These are phyloP conservation scores for Chytriomyces hyalinus DNA, from an alignment of 192 early-diverging fungal species.

Conservation along the genomic window DNA sequence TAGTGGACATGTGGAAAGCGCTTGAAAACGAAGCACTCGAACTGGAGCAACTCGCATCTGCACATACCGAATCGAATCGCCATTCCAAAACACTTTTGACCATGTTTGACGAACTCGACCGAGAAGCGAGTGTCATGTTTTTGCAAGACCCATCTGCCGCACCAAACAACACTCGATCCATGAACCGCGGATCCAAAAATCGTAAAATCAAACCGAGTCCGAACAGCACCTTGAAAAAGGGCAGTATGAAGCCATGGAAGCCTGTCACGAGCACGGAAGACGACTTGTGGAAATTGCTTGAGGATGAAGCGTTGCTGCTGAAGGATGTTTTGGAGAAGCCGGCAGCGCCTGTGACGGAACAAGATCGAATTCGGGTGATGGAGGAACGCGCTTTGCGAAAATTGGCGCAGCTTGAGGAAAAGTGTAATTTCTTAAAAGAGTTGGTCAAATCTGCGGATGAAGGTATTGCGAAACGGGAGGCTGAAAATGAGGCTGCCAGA, in stretches of 20 bases:
- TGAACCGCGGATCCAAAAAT: not conserved
- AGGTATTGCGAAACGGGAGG: not conserved
- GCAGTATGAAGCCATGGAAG: conserved; percentile 9
- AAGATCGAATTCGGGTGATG: conserved; percentile 4
- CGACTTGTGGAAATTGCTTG: conserved; percentile 17
- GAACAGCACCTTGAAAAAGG: not conserved
- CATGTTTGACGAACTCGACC: conserved; percentile 22
- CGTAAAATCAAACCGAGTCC: not conserved
- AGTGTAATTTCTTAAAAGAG: not conserved
- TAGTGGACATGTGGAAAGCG: conserved; percentile 1
- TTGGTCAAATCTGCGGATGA: conserved; percentile 10
- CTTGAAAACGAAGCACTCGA: not conserved
- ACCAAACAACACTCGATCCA: too few relatives aligned
- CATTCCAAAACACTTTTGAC: not conserved
- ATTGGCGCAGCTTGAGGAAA: conserved; percentile 6
- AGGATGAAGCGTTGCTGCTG: conserved; percentile 12
- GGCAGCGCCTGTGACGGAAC: not conserved
- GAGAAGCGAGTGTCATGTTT: not conserved
- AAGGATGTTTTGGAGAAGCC: not conserved
- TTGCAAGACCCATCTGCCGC: not conserved
- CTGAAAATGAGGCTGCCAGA: not conserved
- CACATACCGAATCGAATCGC: not conserved
- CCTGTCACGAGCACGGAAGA: not conserved
- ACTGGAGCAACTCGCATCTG: not conserved
- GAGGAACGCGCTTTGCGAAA: conserved; percentile 23